Evolutionary conservation across 768 basidiomycete species (phyloP).

Genomic region (Zangia roseola): DNA sequence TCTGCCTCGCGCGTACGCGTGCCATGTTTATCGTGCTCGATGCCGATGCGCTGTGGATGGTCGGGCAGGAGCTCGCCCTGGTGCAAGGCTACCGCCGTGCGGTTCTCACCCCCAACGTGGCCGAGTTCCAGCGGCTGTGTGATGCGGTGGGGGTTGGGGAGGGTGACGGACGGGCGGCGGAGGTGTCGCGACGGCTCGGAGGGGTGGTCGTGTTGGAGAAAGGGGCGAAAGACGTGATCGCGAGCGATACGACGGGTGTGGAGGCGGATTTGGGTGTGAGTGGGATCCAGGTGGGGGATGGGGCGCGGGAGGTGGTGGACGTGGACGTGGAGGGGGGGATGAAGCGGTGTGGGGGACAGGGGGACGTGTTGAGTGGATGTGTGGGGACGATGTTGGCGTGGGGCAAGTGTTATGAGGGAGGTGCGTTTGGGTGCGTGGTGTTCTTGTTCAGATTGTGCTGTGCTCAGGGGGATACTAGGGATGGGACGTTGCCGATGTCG

Average conservation of each 20-base stretch:
- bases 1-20: slow-evolving; percentile 65
- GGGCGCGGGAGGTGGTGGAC: slow-evolving; percentile 58
- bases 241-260: slow-evolving; percentile 66
- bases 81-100: slow-evolving; percentile 85
- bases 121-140: slow-evolving; percentile 85
- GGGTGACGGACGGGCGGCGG: slow-evolving; percentile 55
- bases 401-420: slow-evolving; percentile 90
- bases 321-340: slow-evolving; percentile 76
- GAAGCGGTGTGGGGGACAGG: slow-evolving; percentile 95
- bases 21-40: slow-evolving; percentile 93
- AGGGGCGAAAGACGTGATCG: slow-evolving; percentile 78
- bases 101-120: slow-evolving; percentile 91
- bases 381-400: slow-evolving; percentile 92
- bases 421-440: slow-evolving; percentile 67
- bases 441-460: background rate
- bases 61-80: slow-evolving; percentile 69
- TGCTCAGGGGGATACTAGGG: slow-evolving; percentile 35
- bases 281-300: slow-evolving; percentile 41
- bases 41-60: slow-evolving; percentile 86
- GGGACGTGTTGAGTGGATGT: slow-evolving; percentile 86
- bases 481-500: slow-evolving; percentile 53
- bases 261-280: slow-evolving; percentile 45
- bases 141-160: slow-evolving; percentile 69
- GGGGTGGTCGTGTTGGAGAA: slow-evolving; percentile 92
- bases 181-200: slow-evolving; percentile 73